Evolutionary conservation across 2,329 filamentous ascomycete genomes (phyloP).

Genomic region (Fusarium scirpi): DNA sequence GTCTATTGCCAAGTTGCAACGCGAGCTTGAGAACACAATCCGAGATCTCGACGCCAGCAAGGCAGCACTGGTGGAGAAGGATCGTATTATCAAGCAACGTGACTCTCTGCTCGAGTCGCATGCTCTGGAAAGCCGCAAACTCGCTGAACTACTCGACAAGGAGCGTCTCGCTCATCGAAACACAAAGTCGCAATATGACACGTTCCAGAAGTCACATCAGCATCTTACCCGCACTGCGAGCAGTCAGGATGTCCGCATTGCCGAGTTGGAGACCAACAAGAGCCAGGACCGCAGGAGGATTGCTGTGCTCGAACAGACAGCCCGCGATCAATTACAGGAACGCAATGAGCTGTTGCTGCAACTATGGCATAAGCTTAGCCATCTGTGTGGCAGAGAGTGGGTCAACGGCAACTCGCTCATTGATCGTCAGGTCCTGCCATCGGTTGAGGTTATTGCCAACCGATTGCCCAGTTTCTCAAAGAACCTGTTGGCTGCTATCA

Average conservation of each 20-base stretch:
- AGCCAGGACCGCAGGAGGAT: constrained; percentile 83
- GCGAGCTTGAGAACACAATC: constrained; percentile 85
- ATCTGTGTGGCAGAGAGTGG: constrained; percentile 92
- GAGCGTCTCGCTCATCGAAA: constrained; percentile 87
- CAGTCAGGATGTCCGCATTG: constrained; percentile 84
- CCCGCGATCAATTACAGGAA: constrained; percentile 88
- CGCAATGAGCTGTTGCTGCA: constrained; percentile 87
- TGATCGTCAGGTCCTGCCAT: constrained; percentile 84
- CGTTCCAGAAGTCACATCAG: constrained; percentile 86
- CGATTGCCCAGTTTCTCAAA: constrained; percentile 90
- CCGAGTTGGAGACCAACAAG: constrained; percentile 86
- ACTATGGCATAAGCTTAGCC: constrained; percentile 90
- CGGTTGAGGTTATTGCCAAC: constrained; percentile 85
- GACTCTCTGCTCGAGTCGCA: constrained; percentile 90
- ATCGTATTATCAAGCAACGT: constrained; percentile 88
- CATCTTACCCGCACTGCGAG: constrained; percentile 88
- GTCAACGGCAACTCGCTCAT: constrained; percentile 88
- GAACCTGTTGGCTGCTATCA: constrained; percentile 87
- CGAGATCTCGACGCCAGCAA: constrained; percentile 85
- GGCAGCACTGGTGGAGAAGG: constrained; percentile 86
- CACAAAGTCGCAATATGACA: constrained; percentile 89
- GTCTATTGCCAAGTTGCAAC: constrained; percentile 88
- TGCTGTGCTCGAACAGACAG: constrained; percentile 78
- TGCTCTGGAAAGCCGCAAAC: constrained; percentile 84
- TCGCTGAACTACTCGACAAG: constrained; percentile 90